phyloP scores from a whole-genome alignment of 768 basidiomycete genomes.

The Tricholoma sp. region DNA sequence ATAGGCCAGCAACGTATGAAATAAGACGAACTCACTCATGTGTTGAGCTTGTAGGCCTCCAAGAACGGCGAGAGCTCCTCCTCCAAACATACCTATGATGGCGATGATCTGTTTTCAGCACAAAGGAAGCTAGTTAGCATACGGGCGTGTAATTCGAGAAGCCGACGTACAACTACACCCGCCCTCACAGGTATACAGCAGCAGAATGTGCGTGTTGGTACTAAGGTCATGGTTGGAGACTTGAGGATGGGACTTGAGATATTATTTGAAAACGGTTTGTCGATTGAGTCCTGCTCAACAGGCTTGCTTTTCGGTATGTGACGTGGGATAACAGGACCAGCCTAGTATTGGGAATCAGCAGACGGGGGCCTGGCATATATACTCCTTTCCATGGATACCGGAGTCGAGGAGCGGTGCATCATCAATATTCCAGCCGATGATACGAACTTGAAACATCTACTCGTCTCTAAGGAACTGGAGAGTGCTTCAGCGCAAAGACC shows the following conservation, averaged over 20 bases:
- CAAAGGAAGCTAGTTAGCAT: not conserved
- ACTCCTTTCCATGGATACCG: slow-evolving; percentile 13
- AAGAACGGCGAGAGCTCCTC: slow-evolving; percentile 32
- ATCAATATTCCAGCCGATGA: slow-evolving; percentile 4
- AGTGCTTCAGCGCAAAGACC: not conserved
- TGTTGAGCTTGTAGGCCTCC: slow-evolving; percentile 16
- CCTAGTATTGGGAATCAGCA: slow-evolving; percentile 26
- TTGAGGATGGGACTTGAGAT: no score
- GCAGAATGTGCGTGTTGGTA: slow-evolving; percentile 40
- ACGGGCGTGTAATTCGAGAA: not conserved
- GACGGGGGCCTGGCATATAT: slow-evolving; percentile 26
- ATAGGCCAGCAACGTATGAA: not conserved
- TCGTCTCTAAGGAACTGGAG: slow-evolving; percentile 8
- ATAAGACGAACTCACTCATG: slow-evolving; percentile 6
- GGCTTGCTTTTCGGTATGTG: slow-evolving; percentile 6
- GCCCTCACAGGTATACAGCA: slow-evolving; percentile 47
- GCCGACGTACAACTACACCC: slow-evolving; percentile 38
- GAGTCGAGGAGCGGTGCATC: slow-evolving; percentile 8
- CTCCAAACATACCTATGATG: slow-evolving; percentile 41
- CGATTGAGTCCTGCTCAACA: slow-evolving; percentile 2
- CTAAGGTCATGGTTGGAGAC: slow-evolving; percentile 26
- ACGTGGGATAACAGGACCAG: slow-evolving; percentile 38
- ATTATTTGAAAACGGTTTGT: not conserved
- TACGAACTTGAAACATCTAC: slow-evolving; percentile 1
- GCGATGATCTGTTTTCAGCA: slow-evolving; percentile 28